Base-by-base conservation (phyloP, 176 grass and related monocot genomes). In the Panicum miliaceum region DNA sequence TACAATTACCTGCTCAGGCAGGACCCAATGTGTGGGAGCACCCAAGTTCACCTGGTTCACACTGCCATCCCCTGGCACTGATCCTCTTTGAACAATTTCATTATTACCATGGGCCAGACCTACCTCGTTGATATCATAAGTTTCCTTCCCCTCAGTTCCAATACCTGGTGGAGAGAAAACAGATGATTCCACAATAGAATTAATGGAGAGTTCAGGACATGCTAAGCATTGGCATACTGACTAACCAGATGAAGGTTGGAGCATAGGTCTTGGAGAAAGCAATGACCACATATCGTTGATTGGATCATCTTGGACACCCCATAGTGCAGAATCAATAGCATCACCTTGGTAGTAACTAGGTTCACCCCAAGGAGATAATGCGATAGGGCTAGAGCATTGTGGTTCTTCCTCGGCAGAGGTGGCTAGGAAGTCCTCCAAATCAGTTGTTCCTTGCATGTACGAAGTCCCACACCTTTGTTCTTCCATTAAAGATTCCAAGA, bases 361-460 rank as follows among this genome's bases (percentile, higher is more conserved):
- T 90, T 86, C 85, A 50, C 83, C 81, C 83, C 85, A 79, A 34
- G 88, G 84, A 64, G 88, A 90, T 77, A 89, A 63, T 82, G 84
- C 76, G 32, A 84, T 85, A 7, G 79, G 87, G 73, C 89, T 81
- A 69, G 81, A 94, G 54, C 77, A 84, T 63, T 91, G 84, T 75
- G 68, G 77, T 64, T 87, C 84, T 85, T 90, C 88, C 81, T 68
- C 73, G 0, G 41, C 16, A 73, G 91, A 76, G 37, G 60, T 27
- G 12, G 75, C 77, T 68, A 82, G 43, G 22, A 83, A 81, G 47
- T 70, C 54, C 42, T 90, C 82, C 36, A 82, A 25, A 67, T 77
- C 76, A 70, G 52, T 14, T 75, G 82, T 43, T 45, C 76, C 79
- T 51, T 83, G 57, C 76, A 81, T 76, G 87, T 75, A 81, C 2